phyloP scores from a whole-genome alignment of 106 monocot species.

The Dioscorea alata region DNA sequence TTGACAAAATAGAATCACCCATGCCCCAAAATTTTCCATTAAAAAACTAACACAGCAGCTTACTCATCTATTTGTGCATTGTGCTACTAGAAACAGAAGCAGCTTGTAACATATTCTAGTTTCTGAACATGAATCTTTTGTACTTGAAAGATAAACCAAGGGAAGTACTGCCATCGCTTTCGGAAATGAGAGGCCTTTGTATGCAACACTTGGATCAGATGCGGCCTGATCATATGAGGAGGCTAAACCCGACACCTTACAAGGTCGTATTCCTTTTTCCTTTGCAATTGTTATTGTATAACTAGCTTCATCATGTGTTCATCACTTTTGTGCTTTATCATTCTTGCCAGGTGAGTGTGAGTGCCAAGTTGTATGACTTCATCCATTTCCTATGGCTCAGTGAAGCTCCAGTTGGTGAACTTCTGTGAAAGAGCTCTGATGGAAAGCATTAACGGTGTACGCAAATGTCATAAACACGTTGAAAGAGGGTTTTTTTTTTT shows the following conservation, averaged over 20 bases:
- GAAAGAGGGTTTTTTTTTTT: too few relatives aligned
- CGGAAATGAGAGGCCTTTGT: conserved; percentile 52
- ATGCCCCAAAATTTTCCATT: too few relatives aligned
- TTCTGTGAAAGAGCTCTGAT: conserved; percentile 31
- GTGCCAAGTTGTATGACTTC: conserved; percentile 84
- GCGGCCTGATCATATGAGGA: conserved; percentile 76
- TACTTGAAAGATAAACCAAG: conserved; percentile 39
- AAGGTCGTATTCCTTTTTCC: conserved; percentile 33
- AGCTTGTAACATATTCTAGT: not conserved
- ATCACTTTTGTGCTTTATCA: not conserved
- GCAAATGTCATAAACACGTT: too few relatives aligned
- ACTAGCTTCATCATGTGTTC: too few relatives aligned
- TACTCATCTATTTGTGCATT: too few relatives aligned
- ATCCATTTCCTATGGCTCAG: conserved; percentile 94
- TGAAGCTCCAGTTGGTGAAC: conserved; percentile 92
- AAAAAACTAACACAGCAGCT: too few relatives aligned
- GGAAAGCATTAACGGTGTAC: too few relatives aligned
- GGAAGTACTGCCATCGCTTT: conserved; percentile 55
- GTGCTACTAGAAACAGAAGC: too few relatives aligned
- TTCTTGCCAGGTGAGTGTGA: conserved; percentile 73
- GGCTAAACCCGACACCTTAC: conserved; percentile 86
- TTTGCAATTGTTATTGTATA: too few relatives aligned
- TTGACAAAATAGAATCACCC: too few relatives aligned
- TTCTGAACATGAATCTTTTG: not conserved
- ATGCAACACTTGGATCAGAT: conserved; percentile 57